Conservation (phyloP, 352 stramenopile species). For the Pythium angustatum region DNA sequence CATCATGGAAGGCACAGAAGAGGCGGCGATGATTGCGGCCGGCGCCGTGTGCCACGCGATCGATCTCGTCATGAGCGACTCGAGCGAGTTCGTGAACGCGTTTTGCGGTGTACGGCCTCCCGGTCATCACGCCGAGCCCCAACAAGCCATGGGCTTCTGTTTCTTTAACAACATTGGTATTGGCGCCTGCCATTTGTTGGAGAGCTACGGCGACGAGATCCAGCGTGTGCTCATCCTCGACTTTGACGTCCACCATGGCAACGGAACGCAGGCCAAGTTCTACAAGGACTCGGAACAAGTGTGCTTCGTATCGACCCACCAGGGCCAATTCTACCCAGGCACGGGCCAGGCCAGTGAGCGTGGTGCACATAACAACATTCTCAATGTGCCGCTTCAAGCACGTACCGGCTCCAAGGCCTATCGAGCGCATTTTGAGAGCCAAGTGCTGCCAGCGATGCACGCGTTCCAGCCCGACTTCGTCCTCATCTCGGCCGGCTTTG, state of each 20-base stretch:
- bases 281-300: slow-evolving; percentile 57
- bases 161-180: slow-evolving; percentile 88
- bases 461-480: slow-evolving; percentile 93
- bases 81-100: slow-evolving; percentile 30
- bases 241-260: slow-evolving; percentile 92
- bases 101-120: slow-evolving; percentile 75
- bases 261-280: slow-evolving; percentile 85
- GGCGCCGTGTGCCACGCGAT: slow-evolving; percentile 44
- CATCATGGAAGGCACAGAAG: slow-evolving; percentile 34
- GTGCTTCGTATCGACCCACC: slow-evolving; percentile 40
- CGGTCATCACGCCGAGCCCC: slow-evolving; percentile 81
- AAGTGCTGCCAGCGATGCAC: slow-evolving; percentile 87
- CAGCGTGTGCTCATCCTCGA: slow-evolving; percentile 75
- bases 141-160: slow-evolving; percentile 78
- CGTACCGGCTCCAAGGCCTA: slow-evolving; percentile 69
- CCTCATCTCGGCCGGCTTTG: slow-evolving; percentile 95
- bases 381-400: slow-evolving; percentile 39
- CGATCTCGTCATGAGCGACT: slow-evolving; percentile 40
- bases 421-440: slow-evolving; percentile 48
- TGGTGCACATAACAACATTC: slow-evolving; percentile 71
- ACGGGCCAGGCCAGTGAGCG: slow-evolving; percentile 49
- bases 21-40: slow-evolving; percentile 35
- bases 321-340: slow-evolving; percentile 70
- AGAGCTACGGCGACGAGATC: slow-evolving; percentile 43
- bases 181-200: slow-evolving; percentile 57